phyloP scores from a whole-genome alignment of 345 rosid species.

The Salix udensis region DNA sequence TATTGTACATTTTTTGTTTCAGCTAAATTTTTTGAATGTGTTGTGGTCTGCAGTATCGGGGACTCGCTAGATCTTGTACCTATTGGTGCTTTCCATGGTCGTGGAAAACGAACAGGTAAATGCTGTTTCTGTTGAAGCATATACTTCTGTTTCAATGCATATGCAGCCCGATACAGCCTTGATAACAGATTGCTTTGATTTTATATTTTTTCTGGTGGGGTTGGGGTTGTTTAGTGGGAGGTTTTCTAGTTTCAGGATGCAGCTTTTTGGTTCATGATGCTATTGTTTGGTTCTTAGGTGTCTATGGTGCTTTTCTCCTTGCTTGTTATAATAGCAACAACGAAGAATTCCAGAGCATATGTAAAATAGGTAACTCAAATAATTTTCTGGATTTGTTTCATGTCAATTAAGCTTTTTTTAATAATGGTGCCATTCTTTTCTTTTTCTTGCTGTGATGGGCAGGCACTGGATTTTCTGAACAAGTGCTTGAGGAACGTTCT shows the following conservation, averaged over 20 bases:
- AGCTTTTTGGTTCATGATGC: slow-evolving; percentile 16
- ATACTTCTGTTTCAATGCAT: neutral
- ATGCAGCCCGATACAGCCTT: neutral
- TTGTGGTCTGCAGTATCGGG: slow-evolving; percentile 58
- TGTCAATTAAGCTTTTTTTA: neutral
- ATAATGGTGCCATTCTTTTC: slow-evolving; percentile 5
- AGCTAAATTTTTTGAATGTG: slow-evolving; percentile 1
- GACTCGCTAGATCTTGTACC: slow-evolving; percentile 95
- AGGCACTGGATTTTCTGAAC: slow-evolving; percentile 93
- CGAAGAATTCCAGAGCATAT: slow-evolving; percentile 89
- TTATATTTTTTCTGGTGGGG: neutral
- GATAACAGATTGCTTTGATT: neutral
- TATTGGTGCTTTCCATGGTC: slow-evolving; percentile 92
- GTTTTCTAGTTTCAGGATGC: neutral
- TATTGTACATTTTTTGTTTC: neutral
- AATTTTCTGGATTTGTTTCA: slow-evolving; percentile 1
- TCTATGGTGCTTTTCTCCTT: slow-evolving; percentile 90
- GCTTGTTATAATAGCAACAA: slow-evolving; percentile 78
- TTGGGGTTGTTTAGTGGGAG: neutral
- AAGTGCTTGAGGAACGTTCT: slow-evolving; percentile 77
- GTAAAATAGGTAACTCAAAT: slow-evolving; percentile 71
- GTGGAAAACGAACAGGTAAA: slow-evolving; percentile 88
- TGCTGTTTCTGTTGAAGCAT: slow-evolving; percentile 2
- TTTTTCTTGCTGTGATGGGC: slow-evolving; percentile 11
- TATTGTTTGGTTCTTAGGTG: slow-evolving; percentile 43